Evolutionary conservation across 805 yeast genomes (phyloP).

Genomic region (Clavispora fructus): DNA sequence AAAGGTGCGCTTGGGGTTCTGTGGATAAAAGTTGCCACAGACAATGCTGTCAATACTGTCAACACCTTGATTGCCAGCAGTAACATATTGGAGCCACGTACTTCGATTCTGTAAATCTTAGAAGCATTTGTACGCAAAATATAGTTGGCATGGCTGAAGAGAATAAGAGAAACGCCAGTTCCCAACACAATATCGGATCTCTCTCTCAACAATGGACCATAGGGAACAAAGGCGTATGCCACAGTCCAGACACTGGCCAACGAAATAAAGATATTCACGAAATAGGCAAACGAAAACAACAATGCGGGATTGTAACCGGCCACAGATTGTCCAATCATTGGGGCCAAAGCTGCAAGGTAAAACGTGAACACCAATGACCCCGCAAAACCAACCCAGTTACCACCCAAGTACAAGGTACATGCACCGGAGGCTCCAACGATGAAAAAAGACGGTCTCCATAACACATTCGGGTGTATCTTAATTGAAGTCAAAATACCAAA

Average conservation of each 20-base stretch:
- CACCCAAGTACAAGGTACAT: constrained; percentile 41
- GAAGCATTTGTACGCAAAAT: constrained; percentile 22
- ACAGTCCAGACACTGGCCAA: constrained; percentile 94
- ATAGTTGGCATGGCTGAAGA: constrained; percentile 46
- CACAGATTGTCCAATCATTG: constrained; percentile 54
- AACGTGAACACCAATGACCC: constrained; percentile 65
- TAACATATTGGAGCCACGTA: constrained; percentile 14
- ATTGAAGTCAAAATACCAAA: constrained; percentile 41
- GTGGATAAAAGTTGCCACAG: constrained; percentile 54
- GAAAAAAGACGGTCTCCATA: constrained; percentile 27
- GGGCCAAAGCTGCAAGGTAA: constrained; percentile 59
- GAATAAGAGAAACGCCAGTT: constrained; percentile 47
- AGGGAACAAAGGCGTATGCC: constrained; percentile 97
- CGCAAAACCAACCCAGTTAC: constrained; percentile 67
- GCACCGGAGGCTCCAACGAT: constrained; percentile 47
- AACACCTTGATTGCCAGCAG: constrained; percentile 26
- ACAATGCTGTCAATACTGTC: constrained; percentile 43
- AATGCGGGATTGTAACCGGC: constrained; percentile 52
- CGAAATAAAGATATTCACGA: constrained; percentile 49
- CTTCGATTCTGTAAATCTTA: constrained; percentile 17
- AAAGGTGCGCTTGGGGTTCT: constrained; percentile 60
- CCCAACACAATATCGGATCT: constrained; percentile 73
- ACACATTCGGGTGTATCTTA: constrained; percentile 18
- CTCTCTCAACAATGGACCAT: constrained; percentile 83
- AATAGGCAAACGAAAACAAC: constrained; percentile 45